phyloP scores from a whole-genome alignment of 495 filamentous ascomycete genomes.

The Tuber microsphaerosporum region DNA sequence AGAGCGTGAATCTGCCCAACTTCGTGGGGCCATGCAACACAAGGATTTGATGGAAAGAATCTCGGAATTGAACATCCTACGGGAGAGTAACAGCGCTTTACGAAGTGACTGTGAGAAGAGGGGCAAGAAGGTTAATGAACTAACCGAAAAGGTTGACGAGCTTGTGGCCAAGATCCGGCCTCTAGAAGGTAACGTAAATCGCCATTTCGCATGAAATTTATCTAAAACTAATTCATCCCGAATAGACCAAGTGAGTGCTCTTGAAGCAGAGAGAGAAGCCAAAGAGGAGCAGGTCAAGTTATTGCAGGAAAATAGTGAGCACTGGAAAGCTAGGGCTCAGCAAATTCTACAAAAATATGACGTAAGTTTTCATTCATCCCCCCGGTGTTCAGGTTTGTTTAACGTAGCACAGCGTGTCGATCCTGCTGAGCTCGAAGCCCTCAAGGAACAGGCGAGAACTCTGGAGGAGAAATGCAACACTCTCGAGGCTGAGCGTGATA shows the following conservation, averaged over 20 bases:
- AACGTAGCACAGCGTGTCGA: slow-evolving; percentile 57
- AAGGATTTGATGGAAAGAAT: slow-evolving; percentile 87
- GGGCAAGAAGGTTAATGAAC: slow-evolving; percentile 64
- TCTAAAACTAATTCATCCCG: slow-evolving; percentile 14
- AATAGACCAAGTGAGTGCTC: slow-evolving; percentile 53
- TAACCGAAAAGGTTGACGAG: slow-evolving; percentile 64
- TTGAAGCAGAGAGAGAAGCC: slow-evolving; percentile 69
- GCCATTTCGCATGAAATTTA: neutral
- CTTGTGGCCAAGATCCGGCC: slow-evolving; percentile 72
- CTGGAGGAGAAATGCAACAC: slow-evolving; percentile 47
- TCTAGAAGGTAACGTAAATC: slow-evolving; percentile 54
- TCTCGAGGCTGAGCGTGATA: slow-evolving; percentile 65
- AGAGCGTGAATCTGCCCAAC: slow-evolving; percentile 62
- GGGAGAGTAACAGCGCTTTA: slow-evolving; percentile 83
- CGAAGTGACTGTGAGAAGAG: slow-evolving; percentile 76
- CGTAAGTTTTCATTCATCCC: slow-evolving; percentile 24
- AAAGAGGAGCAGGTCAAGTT: slow-evolving; percentile 80
- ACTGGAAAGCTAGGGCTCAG: slow-evolving; percentile 86
- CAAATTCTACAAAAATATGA: slow-evolving; percentile 94
- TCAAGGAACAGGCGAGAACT: slow-evolving; percentile 57
- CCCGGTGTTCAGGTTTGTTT: slow-evolving; percentile 1
- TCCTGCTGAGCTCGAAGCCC: slow-evolving; percentile 76
- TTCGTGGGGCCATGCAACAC: slow-evolving; percentile 63
- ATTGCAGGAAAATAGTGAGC: slow-evolving; percentile 77
- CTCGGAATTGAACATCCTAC: slow-evolving; percentile 87